A percentile compares a stretch with the other conserved stretches of the same genome.
Conservation (phyloP, 2,329 filamentous ascomycete genomes). For the Epicoccum nigrum region DNA sequence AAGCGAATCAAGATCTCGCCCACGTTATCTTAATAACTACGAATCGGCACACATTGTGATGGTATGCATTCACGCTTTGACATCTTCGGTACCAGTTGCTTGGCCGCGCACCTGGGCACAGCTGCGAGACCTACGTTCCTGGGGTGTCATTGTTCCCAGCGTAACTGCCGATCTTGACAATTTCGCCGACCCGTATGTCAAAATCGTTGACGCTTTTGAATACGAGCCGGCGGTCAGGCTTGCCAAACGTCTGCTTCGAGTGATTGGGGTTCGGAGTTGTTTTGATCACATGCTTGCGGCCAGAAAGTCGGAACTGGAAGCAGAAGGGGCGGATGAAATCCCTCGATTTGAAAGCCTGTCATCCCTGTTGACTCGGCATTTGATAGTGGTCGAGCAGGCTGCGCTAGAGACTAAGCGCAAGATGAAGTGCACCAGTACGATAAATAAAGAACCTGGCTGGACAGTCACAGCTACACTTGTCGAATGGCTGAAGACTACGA, state of each 20-base stretch:
- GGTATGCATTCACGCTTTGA: constrained; percentile 50
- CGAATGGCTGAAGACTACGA: constrained; percentile 75
- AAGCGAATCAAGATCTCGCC: background rate
- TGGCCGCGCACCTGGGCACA: constrained; percentile 42
- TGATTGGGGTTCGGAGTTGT: constrained; percentile 56
- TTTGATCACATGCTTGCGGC: constrained; percentile 56
- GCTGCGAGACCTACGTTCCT: constrained; percentile 47
- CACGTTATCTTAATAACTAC: constrained; percentile 37
- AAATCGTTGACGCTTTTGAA: constrained; percentile 54
- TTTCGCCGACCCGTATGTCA: constrained; percentile 39
- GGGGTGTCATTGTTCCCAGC: constrained; percentile 44
- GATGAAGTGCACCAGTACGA: constrained; percentile 20
- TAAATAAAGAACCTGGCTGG: constrained; percentile 42
- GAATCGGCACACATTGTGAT: constrained; percentile 51
- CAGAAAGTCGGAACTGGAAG: constrained; percentile 7
- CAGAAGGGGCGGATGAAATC: background rate
- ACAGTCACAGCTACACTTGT: constrained; percentile 52
- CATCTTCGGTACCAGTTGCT: constrained; percentile 39
- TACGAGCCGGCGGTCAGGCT: constrained; percentile 60
- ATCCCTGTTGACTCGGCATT: constrained; percentile 32
- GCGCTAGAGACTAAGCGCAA: constrained; percentile 30
- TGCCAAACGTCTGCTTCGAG: constrained; percentile 56
- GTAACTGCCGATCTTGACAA: constrained; percentile 27
- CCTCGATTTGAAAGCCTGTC: constrained; percentile 13
- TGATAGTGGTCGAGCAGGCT: constrained; percentile 30